Base-by-base conservation (phyloP, 306 rosid genomes). In the Cicer judaicum region DNA sequence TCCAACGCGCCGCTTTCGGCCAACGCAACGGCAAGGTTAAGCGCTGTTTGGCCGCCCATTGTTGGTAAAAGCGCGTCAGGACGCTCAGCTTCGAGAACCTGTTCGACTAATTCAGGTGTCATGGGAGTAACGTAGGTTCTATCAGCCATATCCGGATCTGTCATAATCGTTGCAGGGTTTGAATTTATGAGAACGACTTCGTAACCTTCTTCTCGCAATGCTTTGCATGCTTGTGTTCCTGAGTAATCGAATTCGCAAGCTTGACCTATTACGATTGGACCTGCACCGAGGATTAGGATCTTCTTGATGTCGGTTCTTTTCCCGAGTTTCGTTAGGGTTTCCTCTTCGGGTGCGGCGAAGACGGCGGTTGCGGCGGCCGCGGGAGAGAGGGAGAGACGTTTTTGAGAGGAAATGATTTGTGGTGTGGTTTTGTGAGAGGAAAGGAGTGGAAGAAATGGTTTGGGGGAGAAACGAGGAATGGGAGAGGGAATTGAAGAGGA, bases 191-290 rank as follows among this genome's bases (percentile, higher is more conserved):
- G 83, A 9, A 94, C 40, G 1, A 91, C 98, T 8, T 94, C 84
- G 42, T 92, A 92, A 0, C 99, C 99, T 39, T 95, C 99, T 67
- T 95, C 99, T 54, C 82, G 86, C 5, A 95, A 82, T 0, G 98
- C 98, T 61, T 92, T 95, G 61, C 99, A 95, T 1, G 99, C 99
- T 83, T 90, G 99, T 7, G 98, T 92, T 5, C 99, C 99, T 0
- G 97, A 92, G 79, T 95, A 95, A 70, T 95, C 98, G 64, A 95
- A 95, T 82, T 95, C 98, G 69, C 98, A 92, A 1, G 98, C 98
- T 77, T 92, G 99, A 5, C 99, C 98, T 1, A 95, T 95, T 56
- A 92, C 98, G 60, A 95, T 92, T 7, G 98, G 99, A 0, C 98
- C 98, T 0, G 99, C 99, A 1, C 99, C 98, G 12, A 95, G 87